Evolutionary conservation across 768 basidiomycete genomes (phyloP).

Genomic region (Tulasnella sp.): DNA sequence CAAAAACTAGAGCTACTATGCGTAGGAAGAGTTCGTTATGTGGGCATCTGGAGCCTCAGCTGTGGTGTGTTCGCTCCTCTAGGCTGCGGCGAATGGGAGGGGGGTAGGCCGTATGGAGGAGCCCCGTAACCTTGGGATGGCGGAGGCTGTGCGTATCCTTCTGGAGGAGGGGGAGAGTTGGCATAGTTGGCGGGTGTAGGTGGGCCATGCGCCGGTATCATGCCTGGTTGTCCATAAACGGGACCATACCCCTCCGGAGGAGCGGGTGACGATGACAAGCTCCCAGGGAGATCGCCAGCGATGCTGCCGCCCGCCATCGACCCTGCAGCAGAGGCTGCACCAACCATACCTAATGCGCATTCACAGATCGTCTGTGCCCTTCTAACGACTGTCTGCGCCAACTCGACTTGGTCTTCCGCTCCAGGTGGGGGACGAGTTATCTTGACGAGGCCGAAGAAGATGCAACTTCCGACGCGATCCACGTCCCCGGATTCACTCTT

Average conservation of each 20-base stretch:
- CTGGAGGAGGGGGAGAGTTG: not conserved
- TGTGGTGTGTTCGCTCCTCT: not conserved
- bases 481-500: conserved; percentile 64
- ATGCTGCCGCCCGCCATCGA: not conserved
- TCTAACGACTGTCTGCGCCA: conserved; percentile 51
- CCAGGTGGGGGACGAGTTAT: conserved; percentile 43
- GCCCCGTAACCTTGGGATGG: not conserved
- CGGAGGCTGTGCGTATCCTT: not conserved
- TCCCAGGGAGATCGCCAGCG: not conserved
- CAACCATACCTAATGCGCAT: conserved; percentile 43
- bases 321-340: not conserved
- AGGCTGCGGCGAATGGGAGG: not conserved
- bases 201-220: not conserved
- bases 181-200: not conserved
- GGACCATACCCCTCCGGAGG: not conserved
- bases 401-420: conserved; percentile 22
- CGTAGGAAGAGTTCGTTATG: not conserved
- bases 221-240: too few species aligned
- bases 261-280: not conserved
- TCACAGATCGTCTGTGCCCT: conserved; percentile 77
- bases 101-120: not conserved
- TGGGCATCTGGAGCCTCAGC: not conserved
- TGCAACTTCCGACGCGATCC: conserved; percentile 72
- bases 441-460: conserved; percentile 85
- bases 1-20: not conserved